Percentiles rank a stretch among this genome's conserved stretches.
These are phyloP conservation scores for Crithidia expoeki DNA, from an alignment of 208 protist genomes.

Conservation along the genomic window DNA sequence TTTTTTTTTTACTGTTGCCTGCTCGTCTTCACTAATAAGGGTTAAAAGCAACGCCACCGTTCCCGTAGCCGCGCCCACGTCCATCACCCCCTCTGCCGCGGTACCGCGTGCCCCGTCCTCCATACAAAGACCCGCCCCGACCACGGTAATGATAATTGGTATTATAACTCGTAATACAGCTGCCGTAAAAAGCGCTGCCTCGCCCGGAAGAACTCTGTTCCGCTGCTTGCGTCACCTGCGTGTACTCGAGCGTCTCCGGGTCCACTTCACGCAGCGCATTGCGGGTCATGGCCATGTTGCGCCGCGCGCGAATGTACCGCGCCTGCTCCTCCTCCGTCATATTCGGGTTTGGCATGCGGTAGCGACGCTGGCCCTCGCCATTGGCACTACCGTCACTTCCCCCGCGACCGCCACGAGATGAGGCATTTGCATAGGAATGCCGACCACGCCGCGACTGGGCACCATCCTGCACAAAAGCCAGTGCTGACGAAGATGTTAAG, in stretches of 20 bases:
- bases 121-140: slow-evolving; percentile 10
- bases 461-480: neutral
- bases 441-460: neutral
- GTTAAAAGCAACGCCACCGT: slow-evolving; percentile 3
- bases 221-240: slow-evolving; percentile 49
- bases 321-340: slow-evolving; percentile 32
- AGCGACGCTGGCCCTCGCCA: slow-evolving; percentile 5
- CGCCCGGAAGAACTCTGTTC: slow-evolving; percentile 5
- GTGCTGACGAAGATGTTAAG: neutral
- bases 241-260: slow-evolving; percentile 55
- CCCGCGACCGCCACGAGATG: neutral
- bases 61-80: slow-evolving; percentile 1
- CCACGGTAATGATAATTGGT: neutral
- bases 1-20: too few relatives aligned
- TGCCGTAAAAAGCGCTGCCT: neutral
- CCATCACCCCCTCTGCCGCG: slow-evolving; percentile 6
- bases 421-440: neutral
- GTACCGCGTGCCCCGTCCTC: neutral
- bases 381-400: neutral
- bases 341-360: slow-evolving; percentile 28
- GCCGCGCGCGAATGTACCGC: slow-evolving; percentile 33
- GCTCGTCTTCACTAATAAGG: slow-evolving; percentile 10
- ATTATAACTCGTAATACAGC: neutral
- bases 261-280: slow-evolving; percentile 85
- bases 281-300: slow-evolving; percentile 56